A percentile compares a stretch with the other conserved stretches of the same genome.
These are phyloP conservation scores for Calocybe cyanea DNA, from an alignment of 768 basidiomycete species.

Conservation along the genomic window DNA sequence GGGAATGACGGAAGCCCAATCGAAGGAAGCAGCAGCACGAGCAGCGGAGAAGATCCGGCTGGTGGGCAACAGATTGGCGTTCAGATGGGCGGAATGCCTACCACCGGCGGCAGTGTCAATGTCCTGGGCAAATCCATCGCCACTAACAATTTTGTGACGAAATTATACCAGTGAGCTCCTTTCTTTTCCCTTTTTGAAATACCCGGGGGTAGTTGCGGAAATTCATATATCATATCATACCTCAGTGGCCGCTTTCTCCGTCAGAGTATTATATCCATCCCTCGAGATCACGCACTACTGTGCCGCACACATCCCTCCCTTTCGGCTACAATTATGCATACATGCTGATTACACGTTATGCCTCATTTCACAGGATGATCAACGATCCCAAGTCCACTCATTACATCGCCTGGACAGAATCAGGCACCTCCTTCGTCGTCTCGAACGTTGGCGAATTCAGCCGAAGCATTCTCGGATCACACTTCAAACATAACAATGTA, in stretches of 20 bases:
- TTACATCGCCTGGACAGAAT: conserved; percentile 81
- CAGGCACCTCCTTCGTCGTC: conserved; percentile 81
- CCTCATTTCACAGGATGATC: conserved; percentile 65
- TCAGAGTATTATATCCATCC: too few species aligned
- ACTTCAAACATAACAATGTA: conserved; percentile 91
- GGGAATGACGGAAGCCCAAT: conserved; percentile 28
- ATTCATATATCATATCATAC: too few species aligned
- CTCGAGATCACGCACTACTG: conserved; percentile 3
- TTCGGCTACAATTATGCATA: neutral
- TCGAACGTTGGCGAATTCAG: conserved; percentile 86
- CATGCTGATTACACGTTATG: too few species aligned
- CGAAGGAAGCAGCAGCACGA: conserved; percentile 48
- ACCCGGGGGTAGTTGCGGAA: too few species aligned
- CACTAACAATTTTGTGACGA: conserved; percentile 83
- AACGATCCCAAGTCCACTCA: conserved; percentile 75
- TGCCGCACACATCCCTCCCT: neutral
- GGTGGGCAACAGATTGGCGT: conserved; percentile 5
- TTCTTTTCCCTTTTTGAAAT: too few species aligned
- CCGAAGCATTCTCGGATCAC: conserved; percentile 75
- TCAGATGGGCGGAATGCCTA: conserved; percentile 29
- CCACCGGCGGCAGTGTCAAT: conserved; percentile 44
- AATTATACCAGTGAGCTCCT: conserved; percentile 73
- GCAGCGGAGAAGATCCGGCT: conserved; percentile 13
- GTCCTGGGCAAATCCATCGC: conserved; percentile 64
- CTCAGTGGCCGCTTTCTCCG: too few species aligned